Conservation (phyloP, 768 basidiomycete genomes). For the Pholiota microspora region DNA sequence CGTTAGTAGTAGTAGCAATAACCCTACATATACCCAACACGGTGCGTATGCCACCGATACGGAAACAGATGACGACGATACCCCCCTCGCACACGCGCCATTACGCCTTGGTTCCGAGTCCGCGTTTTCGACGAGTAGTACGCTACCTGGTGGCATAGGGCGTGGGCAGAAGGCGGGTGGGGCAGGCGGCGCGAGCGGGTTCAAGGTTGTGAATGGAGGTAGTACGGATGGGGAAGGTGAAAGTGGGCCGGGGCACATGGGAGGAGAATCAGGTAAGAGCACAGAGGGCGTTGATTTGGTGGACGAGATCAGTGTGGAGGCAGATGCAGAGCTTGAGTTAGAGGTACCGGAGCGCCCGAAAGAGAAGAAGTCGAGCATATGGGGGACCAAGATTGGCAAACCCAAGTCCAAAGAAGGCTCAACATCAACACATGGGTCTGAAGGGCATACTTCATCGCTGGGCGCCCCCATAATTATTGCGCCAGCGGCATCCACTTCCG, state of each 20-base stretch:
- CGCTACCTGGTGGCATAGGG: background rate
- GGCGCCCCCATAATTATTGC: background rate
- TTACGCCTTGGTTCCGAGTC: slow-evolving; percentile 11
- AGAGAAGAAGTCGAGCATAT: slow-evolving; percentile 6
- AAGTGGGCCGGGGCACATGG: background rate
- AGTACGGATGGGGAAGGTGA: slow-evolving; percentile 5
- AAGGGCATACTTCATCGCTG: background rate
- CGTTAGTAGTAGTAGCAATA: background rate
- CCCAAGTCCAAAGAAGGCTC: slow-evolving; percentile 7
- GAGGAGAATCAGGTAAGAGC: background rate
- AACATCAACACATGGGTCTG: background rate
- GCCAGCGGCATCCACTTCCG: background rate
- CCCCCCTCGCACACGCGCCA: slow-evolving; percentile 5
- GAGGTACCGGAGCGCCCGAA: background rate
- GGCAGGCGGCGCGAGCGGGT: slow-evolving; percentile 1
- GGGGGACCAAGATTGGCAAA: slow-evolving; percentile 6
- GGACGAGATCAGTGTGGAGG: background rate
- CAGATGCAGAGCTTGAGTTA: background rate
- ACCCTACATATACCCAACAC: slow-evolving; percentile 3
- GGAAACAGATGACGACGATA: slow-evolving; percentile 9
- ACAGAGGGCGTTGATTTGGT: background rate
- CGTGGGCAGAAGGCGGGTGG: slow-evolving; percentile 3
- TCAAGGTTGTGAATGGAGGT: slow-evolving; percentile 17
- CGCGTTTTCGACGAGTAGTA: slow-evolving; percentile 2
- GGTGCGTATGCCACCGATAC: background rate